phyloP scores from a whole-genome alignment of 2,329 filamentous ascomycete species.

The Diaporthe caulivora region DNA sequence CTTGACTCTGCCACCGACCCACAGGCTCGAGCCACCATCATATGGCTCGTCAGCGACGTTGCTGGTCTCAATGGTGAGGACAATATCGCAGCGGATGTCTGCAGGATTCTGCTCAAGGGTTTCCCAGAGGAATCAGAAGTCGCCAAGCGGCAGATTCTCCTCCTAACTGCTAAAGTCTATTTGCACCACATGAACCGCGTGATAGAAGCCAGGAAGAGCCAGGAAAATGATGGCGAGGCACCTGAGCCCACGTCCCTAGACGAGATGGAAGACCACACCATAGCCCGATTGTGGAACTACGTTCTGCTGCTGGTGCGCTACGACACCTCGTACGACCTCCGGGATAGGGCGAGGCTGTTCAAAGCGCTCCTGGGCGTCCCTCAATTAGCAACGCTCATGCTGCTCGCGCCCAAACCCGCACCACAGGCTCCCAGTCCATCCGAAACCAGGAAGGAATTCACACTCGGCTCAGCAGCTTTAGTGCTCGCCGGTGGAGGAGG shows the following conservation, averaged over 20 bases:
- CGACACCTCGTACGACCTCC: slow-evolving; percentile 93
- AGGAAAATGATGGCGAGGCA: slow-evolving; percentile 51
- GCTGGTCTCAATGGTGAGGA: slow-evolving; percentile 82
- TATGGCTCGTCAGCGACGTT: slow-evolving; percentile 98
- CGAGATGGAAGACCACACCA: slow-evolving; percentile 71
- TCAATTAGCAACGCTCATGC: slow-evolving; percentile 89
- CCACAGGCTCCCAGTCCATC: slow-evolving; percentile 92
- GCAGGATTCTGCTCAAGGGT: slow-evolving; percentile 87
- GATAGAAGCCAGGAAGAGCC: slow-evolving; percentile 53
- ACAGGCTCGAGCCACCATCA: slow-evolving; percentile 90
- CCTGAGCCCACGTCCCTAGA: slow-evolving; percentile 47
- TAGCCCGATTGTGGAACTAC: slow-evolving; percentile 86
- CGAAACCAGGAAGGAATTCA: slow-evolving; percentile 81
- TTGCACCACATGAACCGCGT: slow-evolving; percentile 82
- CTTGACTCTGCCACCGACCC: slow-evolving; percentile 90
- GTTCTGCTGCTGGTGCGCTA: slow-evolving; percentile 88
- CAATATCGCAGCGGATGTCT: slow-evolving; percentile 92
- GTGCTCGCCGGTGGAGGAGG: slow-evolving; percentile 84
- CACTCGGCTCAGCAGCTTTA: slow-evolving; percentile 86
- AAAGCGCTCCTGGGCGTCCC: slow-evolving; percentile 85
- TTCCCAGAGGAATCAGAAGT: slow-evolving; percentile 87
- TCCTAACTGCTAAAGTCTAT: slow-evolving; percentile 97
- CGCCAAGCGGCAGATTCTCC: slow-evolving; percentile 90
- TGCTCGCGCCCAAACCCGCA: slow-evolving; percentile 93
- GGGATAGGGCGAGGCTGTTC: slow-evolving; percentile 91